Base-by-base conservation (phyloP, 2,329 filamentous ascomycete genomes). In the Nannizzia gypsea region DNA sequence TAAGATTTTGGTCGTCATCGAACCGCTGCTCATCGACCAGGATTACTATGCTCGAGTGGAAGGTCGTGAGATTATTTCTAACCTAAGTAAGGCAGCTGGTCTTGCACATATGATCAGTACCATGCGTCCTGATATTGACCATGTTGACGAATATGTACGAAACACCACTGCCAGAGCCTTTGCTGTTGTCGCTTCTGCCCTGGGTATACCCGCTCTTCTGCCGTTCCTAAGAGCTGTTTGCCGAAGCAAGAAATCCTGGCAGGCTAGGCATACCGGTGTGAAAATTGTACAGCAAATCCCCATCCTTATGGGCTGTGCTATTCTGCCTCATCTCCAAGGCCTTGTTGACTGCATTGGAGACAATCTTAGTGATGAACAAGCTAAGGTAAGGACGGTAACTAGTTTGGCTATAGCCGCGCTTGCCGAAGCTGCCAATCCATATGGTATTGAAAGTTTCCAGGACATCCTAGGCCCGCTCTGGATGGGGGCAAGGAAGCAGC, bases 271-370 rank as follows among this genome's bases (percentile, higher is more conserved):
- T 72, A 99, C 93, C 1, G 93, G 93, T 77, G 93, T 99, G 65
- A 99, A 99, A 79, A 99, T 99, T 70, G 89, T 99, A 15, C 93
- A 99, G 73, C 93, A 99, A 71, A 97, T 99, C 68, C 92, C 93
- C 22, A 99, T 99, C 66, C 78, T 99, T 3, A 99, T 99, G 93
- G 93, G 93, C 28, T 99, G 93, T 71, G 93, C 93, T 50, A 89
- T 99, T 57, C 78, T 99, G 26, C 93, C 93, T 36, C 92, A 99
- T 73, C 80, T 99, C 58, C 97, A 96, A 73, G 92, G 92, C 3
- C 79, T 99, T 9, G 93, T 99, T 6, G 93, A 97, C 67, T 97
- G 92, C 72, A 96, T 99, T 69, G 90, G 87, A 13, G 90, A 92
- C 57, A 96, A 96, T 71, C 80, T 99, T 13, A 96, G 95, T 69